These are phyloP conservation scores for Centaurea solstitialis DNA, from an alignment of 129 eudicot species.

Conservation along the genomic window DNA sequence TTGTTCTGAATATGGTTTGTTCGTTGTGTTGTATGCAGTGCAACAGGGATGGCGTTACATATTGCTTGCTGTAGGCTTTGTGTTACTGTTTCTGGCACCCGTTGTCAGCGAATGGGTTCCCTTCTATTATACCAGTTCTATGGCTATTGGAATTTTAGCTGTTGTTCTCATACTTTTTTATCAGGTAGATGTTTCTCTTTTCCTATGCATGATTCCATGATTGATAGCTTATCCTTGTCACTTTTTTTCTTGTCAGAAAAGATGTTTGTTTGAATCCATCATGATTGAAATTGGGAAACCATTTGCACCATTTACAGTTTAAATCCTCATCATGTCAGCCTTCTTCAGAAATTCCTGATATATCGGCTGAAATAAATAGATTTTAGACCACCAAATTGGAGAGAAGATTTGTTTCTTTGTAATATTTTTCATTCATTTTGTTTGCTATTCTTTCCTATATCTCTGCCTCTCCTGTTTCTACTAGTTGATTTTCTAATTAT, in stretches of 20 bases:
- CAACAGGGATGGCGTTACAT: slow-evolving; percentile 76
- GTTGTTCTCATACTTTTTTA: slow-evolving; percentile 80
- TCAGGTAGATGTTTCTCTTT: slow-evolving; percentile 62
- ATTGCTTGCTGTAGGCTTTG: slow-evolving; percentile 61
- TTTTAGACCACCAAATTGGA: neutral
- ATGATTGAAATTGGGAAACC: neutral
- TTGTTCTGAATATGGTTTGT: slow-evolving; percentile 1
- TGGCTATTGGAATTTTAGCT: slow-evolving; percentile 77
- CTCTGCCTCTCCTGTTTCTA: neutral
- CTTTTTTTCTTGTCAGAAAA: neutral
- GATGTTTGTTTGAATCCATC: neutral
- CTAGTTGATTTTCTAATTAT: neutral
- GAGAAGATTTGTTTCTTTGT: neutral
- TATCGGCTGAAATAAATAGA: neutral
- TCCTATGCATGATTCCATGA: neutral
- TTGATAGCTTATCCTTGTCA: neutral
- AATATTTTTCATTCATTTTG: neutral
- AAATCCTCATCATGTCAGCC: neutral
- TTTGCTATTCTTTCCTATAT: neutral
- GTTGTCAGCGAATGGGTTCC: slow-evolving; percentile 87
- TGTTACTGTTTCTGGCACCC: slow-evolving; percentile 69
- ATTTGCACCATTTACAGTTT: neutral
- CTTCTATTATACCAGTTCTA: slow-evolving; percentile 88
- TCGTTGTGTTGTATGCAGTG: slow-evolving; percentile 45
- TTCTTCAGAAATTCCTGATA: neutral